Base-by-base conservation (phyloP, 2,329 filamentous ascomycete species). In the Podosphaera aphanis region DNA sequence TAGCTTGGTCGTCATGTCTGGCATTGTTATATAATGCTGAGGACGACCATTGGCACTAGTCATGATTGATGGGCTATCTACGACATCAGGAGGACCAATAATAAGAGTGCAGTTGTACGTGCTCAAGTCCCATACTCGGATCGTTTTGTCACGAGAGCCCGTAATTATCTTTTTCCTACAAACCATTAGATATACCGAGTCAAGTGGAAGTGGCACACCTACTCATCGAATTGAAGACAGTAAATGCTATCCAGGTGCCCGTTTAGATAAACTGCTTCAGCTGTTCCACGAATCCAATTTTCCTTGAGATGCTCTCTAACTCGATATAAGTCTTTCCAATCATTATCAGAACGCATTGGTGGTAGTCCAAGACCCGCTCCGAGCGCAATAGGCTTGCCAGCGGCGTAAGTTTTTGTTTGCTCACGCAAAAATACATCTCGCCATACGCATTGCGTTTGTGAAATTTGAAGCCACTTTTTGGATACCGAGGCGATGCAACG, bases 181-280 rank as follows among this genome's bases (percentile, higher is more conserved):
- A 18, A 13, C 16, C 31, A 55, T 68, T 60, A 69, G 63, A 21
- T 21, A n/a, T 16, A 31, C n/a, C n/a, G 21, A 10, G 18, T 8
- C 44, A 21, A 25, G 20, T 41, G 44, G 4, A 4, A 5, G 36
- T 35, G 15, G 8, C 7, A 25, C 31, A 66, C 78, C 55, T 71
- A 85, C 79, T 95, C 88, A 60, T 98, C 90, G 60, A 95, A 98
- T 59, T 98, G 90, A 47, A 93, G 74, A 62, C 90, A 98, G 64
- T 98, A 98, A 47, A 98, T 92, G 52, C 85, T 94, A 61, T 98
- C 90, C 21, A 78, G 77, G 60, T 98, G 90, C 2, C 90, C 90
- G 55, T 90, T 84, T 19, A 98, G 70, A 61, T 94, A 95, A 47
- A 93, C 76, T 0, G 84, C 79, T 40, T 75, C 78, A 7, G 85